Evolutionary conservation across 1,284 basidiomycete species (phyloP), one percentile per base, ranked within the genome.

Genomic region (Coriolopsis trogii): DNA sequence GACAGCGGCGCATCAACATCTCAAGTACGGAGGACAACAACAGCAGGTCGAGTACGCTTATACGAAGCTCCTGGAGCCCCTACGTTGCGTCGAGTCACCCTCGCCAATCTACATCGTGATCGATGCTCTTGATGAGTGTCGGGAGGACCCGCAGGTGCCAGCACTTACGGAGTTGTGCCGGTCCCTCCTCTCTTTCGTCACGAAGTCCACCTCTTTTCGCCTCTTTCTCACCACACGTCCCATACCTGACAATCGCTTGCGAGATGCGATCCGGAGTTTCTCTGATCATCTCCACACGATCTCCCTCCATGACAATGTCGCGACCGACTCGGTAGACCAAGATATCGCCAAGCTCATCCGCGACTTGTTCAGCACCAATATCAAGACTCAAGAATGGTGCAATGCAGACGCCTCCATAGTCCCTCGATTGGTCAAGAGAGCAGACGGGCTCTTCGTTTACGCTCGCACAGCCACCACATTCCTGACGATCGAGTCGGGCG

Each of bases 171-270:
- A 20, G 38, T 23, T 51, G 20, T 39, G 51, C 1, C 21, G 28
- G 12, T 10, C 42, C 3, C 43, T 55, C 12, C 8, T 44, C 7
- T 15, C 23, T 3, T 18, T 30, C 13, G 24, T 42, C 2, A 25
- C 12, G 18, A n/a, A n/a, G 8, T 16, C 28, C 2, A 26, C 34
- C 21, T 41, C 45, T 21, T 28, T 56, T 16, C 53, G 54, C 16
- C 24, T 59, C 37, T 39, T 59, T 12, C 46, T 59, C 50, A 56
- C 57, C 20, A 41, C 53, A 12, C 51, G 58, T 15, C 55, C 55
- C 4, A 46, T 49, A 38, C 42, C 34, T 6, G 42, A 44, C 15
- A 21, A 33, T n/a, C 38, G 46, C 23, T 42, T 53, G 20, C 30
- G 43, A 10, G 23, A 37, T 20, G 42, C 37, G 7, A 16, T 58